Evolutionary conservation across 2,329 filamentous ascomycete genomes (phyloP).

Genomic region (Lachnellula hyalina): DNA sequence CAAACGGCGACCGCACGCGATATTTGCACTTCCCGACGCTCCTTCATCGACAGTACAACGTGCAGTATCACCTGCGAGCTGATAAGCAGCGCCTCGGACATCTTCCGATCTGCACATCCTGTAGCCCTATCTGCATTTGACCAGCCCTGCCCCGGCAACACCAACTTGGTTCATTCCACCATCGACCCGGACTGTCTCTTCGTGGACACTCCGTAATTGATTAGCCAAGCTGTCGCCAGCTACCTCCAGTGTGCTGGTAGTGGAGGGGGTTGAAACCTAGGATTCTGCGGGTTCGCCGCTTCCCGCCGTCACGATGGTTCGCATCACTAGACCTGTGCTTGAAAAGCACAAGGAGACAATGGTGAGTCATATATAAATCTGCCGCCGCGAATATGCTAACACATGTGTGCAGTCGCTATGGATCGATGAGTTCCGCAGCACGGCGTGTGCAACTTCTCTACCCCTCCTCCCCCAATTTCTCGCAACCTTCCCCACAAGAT

Average conservation of each 20-base stretch:
- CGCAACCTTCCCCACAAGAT: constrained; percentile 75
- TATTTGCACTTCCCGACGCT: not conserved
- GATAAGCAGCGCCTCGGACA: constrained; percentile 3
- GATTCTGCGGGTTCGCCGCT: constrained; percentile 53
- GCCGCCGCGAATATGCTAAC: constrained; percentile 15
- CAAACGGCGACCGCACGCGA: constrained; percentile 2
- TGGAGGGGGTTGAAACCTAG: constrained; percentile 44
- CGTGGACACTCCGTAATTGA: constrained; percentile 31
- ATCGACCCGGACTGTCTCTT: constrained; percentile 28
- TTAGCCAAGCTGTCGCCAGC: constrained; percentile 27
- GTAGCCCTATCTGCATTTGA: constrained; percentile 3
- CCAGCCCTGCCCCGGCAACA: constrained; percentile 4
- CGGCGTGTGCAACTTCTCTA: constrained; percentile 63
- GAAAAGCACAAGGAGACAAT: constrained; percentile 62
- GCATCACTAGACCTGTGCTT: constrained; percentile 63
- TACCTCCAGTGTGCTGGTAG: constrained; percentile 31
- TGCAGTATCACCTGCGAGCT: constrained; percentile 6
- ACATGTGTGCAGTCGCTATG: constrained; percentile 67
- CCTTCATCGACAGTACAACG: not conserved
- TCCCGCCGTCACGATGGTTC: constrained; percentile 55
- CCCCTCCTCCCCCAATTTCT: constrained; percentile 74
- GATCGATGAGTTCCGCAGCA: constrained; percentile 73
- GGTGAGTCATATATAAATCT: constrained; percentile 41
- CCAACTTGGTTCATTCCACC: constrained; percentile 1
- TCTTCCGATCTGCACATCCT: constrained; percentile 12